Evolutionary conservation across 2,329 filamentous ascomycete species (phyloP).

Genomic region (Moelleriella libera): DNA sequence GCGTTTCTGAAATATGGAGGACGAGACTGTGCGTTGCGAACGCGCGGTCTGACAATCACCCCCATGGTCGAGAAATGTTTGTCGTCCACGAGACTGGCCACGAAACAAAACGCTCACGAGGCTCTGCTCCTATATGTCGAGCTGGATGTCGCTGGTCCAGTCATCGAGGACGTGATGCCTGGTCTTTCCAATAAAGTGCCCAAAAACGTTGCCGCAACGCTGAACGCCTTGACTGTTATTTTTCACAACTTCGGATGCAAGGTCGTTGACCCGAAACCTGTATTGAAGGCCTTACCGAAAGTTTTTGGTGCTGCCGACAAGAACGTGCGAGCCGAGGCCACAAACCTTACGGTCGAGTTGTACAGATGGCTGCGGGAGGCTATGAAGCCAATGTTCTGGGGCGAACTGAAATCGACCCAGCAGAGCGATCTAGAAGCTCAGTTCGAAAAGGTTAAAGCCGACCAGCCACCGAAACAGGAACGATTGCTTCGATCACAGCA

Average conservation of each 20-base stretch:
- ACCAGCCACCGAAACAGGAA: conserved; percentile 79
- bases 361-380: conserved; percentile 96
- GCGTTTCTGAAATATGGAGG: conserved; percentile 88
- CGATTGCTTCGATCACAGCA: conserved; percentile 80
- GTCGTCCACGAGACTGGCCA: conserved; percentile 72
- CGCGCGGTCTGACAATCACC: conserved; percentile 58
- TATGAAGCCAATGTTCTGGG: conserved; percentile 98
- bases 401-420: conserved; percentile 86
- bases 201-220: conserved; percentile 62
- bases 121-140: conserved; percentile 81
- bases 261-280: conserved; percentile 80
- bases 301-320: conserved; percentile 95
- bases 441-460: conserved; percentile 86
- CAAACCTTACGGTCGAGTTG: conserved; percentile 80
- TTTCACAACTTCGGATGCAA: conserved; percentile 94
- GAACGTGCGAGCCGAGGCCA: conserved; percentile 89
- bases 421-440: conserved; percentile 86
- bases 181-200: conserved; percentile 77
- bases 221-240: conserved; percentile 67
- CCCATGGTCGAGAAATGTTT: conserved; percentile 87
- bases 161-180: conserved; percentile 83
- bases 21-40: conserved; percentile 62
- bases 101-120: conserved; percentile 77
- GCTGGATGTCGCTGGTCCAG: conserved; percentile 68
- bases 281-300: conserved; percentile 78